Evolutionary conservation across 2,329 filamentous ascomycete species (phyloP).

Genomic region (Pezicula neosporulosa): DNA sequence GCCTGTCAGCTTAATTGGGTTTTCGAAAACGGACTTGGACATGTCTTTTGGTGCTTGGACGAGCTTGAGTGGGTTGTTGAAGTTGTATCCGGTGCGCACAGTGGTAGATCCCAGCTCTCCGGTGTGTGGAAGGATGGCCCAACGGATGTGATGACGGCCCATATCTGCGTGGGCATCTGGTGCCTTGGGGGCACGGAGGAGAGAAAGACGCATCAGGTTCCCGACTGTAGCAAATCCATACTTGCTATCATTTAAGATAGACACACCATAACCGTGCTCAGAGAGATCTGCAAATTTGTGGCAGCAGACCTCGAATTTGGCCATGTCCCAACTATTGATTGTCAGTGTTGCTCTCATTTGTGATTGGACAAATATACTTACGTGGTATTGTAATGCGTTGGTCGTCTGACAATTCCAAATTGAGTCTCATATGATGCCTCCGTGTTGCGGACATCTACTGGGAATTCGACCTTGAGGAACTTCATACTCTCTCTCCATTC

Average conservation of each 20-base stretch:
- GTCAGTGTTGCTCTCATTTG: conserved; percentile 19
- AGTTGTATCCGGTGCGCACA: conserved; percentile 80
- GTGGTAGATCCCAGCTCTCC: conserved; percentile 70
- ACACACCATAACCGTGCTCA: conserved; percentile 85
- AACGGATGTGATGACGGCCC: conserved; percentile 82
- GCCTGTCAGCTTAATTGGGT: conserved; percentile 65
- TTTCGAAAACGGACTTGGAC: conserved; percentile 37
- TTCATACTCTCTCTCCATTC: conserved; percentile 97
- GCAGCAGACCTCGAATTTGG: conserved; percentile 94
- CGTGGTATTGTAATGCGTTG: conserved; percentile 96
- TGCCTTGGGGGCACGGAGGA: conserved; percentile 85
- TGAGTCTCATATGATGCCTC: conserved; percentile 96
- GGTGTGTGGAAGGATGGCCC: conserved; percentile 83
- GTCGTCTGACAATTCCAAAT: conserved; percentile 81
- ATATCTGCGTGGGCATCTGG: conserved; percentile 94
- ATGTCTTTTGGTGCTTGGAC: conserved; percentile 40
- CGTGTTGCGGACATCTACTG: conserved; percentile 84
- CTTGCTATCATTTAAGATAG: conserved; percentile 91
- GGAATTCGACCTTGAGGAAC: conserved; percentile 98
- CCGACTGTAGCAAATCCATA: conserved; percentile 92
- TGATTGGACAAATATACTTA: conserved; percentile 32
- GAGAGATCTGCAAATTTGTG: conserved; percentile 92
- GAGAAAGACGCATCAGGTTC: conserved; percentile 82
- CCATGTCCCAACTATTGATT: conserved; percentile 77
- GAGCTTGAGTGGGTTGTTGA: conserved; percentile 76